Percentiles rank a stretch among this genome's conserved stretches.
phyloP scores from a whole-genome alignment of 1,284 basidiomycete species.

The Ceratobasidium sp. region DNA sequence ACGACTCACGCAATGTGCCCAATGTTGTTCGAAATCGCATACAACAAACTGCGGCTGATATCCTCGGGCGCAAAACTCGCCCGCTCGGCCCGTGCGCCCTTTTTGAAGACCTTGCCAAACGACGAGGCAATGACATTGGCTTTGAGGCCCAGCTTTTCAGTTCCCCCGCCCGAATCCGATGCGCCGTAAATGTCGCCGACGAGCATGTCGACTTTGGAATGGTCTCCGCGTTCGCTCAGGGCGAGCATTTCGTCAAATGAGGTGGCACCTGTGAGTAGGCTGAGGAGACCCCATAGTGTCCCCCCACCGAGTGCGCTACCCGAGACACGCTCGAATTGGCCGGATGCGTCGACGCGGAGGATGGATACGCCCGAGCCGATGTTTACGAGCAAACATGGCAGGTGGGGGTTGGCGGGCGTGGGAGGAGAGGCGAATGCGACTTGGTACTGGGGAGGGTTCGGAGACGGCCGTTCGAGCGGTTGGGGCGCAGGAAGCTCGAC shows the following conservation, averaged over 20 bases:
- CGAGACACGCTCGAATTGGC: constrained; percentile 93
- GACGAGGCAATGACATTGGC: constrained; percentile 97
- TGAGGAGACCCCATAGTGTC: constrained; percentile 97
- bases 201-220: constrained; percentile 95
- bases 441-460: constrained; percentile 88
- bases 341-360: constrained; percentile 96
- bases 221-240: constrained; percentile 92
- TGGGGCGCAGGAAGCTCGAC: constrained; percentile 29
- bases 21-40: constrained; percentile 98
- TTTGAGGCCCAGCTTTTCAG: constrained; percentile 92
- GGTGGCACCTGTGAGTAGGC: constrained; percentile 92
- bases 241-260: constrained; percentile 98
- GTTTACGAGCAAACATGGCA: constrained; percentile 97
- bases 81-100: constrained; percentile 59
- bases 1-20: constrained; percentile 95
- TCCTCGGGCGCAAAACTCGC: constrained; percentile 89
- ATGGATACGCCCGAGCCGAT: constrained; percentile 98
- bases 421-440: constrained; percentile 84
- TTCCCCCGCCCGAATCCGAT: constrained; percentile 81
- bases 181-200: constrained; percentile 92
- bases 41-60: constrained; percentile 91
- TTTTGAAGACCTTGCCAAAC: constrained; percentile 98
- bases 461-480: constrained; percentile 81
- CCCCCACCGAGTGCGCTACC: constrained; percentile 98
- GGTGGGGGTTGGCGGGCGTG: constrained; percentile 67